Evolutionary conservation across 345 rosid genomes (phyloP), one percentile per base, ranked within the genome.

Genomic region (Citrus unshiu): DNA sequence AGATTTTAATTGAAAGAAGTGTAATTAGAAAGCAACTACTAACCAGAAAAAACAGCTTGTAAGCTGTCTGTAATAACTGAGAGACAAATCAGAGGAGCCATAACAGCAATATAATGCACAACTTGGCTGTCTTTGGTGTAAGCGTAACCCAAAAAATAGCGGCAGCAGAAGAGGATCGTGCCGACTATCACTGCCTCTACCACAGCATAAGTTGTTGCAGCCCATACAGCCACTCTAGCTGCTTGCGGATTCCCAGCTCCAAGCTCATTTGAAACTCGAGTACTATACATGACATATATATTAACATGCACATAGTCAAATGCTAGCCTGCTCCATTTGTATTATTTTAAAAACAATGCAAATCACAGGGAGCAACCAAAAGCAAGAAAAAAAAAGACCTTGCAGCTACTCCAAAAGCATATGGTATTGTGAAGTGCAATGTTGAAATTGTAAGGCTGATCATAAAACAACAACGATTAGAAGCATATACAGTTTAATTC

Each of bases 231-330:
- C 32, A 78, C 25, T 65, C 79, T 72, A 8, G 90, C 93, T n/a
- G 49, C 61, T 34, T 63, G 64, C 3, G 87, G 83, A 67, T 86
- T 83, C 27, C 85, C 90, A 0, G 90, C 85, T 54, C 93, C 93
- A 16, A 90, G 40, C 80, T 88, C 93, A 18, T 90, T 90, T 2
- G 93, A 90, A 73, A 89, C 85, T 9, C 88, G 83, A 57, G 84
- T 79, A n/a, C 86, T 85, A 81, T 5, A 46, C 51, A 46, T 3
- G 4, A 46, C 51, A 13, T 13, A 13, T 46, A 13, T 46, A 46
- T 46, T 46, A 18, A 5, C 58, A 4, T 16, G 22, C 21, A 54
- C 22, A 5, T 54, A 54, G 22, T 54, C 58, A 7, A 54, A 54
- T 54, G 21, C 22, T 16, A 54, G 0, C 58, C 5, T 18, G 58